Conservation (phyloP, 768 basidiomycete genomes). For the Boletus sensibilis region DNA sequence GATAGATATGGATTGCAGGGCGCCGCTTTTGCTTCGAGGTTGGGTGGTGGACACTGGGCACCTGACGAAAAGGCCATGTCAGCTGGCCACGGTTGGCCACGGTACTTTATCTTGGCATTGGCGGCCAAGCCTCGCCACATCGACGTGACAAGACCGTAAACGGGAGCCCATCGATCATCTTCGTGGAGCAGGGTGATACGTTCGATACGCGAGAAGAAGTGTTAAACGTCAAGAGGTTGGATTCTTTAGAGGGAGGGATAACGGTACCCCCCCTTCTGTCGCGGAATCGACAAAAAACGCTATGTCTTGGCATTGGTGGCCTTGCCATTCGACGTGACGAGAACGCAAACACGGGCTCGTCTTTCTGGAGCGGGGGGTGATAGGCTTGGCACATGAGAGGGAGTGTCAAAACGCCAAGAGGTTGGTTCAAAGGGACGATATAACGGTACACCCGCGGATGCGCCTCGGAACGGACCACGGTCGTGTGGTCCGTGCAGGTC, state of each 20-base stretch:
- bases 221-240: neutral
- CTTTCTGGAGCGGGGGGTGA: neutral
- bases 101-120: neutral
- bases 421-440: neutral
- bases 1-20: neutral
- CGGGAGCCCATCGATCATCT: neutral
- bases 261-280: neutral
- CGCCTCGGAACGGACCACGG: conserved; percentile 2
- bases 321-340: neutral
- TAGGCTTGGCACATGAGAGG: neutral
- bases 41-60: neutral
- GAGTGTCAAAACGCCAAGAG: neutral
- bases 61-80: neutral
- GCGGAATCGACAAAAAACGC: neutral
- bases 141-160: neutral
- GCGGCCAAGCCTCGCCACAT: neutral
- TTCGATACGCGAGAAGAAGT: neutral
- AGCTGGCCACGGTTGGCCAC: too few relatives aligned
- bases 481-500: neutral
- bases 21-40: neutral
- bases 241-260: neutral
- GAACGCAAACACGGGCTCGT: neutral
- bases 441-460: neutral
- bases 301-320: neutral
- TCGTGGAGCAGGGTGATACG: neutral